A percentile compares a stretch with the other conserved stretches of the same genome.
These are phyloP conservation scores for Trichoderma sp. DNA, from an alignment of 2,329 filamentous ascomycete genomes.

Conservation along the genomic window DNA sequence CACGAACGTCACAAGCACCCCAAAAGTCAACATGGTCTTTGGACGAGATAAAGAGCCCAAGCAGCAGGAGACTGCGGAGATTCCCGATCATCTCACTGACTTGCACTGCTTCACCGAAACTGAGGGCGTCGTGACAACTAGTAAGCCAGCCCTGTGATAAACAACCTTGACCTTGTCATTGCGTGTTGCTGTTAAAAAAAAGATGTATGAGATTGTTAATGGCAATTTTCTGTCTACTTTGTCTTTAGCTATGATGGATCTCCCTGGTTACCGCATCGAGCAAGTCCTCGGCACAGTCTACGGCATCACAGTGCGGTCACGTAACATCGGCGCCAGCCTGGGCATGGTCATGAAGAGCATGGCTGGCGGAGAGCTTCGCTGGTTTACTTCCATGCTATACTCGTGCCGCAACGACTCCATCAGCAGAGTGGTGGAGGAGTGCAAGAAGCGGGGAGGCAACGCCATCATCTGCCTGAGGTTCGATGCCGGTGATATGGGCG, in stretches of 20 bases:
- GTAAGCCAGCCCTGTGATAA: constrained; percentile 22
- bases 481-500: constrained; percentile 53
- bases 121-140: constrained; percentile 58
- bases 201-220: neutral
- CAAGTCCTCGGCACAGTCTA: constrained; percentile 57
- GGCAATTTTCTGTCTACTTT: neutral
- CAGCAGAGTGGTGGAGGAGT: constrained; percentile 53
- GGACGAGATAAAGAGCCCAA: constrained; percentile 27
- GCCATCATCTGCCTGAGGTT: constrained; percentile 59
- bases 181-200: neutral
- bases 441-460: constrained; percentile 56
- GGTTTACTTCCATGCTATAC: constrained; percentile 60
- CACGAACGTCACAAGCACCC: neutral
- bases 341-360: constrained; percentile 56
- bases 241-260: constrained; percentile 54
- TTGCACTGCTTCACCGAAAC: constrained; percentile 61
- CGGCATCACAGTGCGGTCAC: constrained; percentile 54
- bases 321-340: constrained; percentile 56
- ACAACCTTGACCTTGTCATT: neutral
- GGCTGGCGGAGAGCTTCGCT: constrained; percentile 57
- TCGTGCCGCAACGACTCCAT: constrained; percentile 58
- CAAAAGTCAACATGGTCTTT: neutral
- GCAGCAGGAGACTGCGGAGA: constrained; percentile 32
- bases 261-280: constrained; percentile 58
- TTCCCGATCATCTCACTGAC: constrained; percentile 44